Evolutionary conservation across 129 eudicot genomes (phyloP).

Genomic region (Escallonia rubra): DNA sequence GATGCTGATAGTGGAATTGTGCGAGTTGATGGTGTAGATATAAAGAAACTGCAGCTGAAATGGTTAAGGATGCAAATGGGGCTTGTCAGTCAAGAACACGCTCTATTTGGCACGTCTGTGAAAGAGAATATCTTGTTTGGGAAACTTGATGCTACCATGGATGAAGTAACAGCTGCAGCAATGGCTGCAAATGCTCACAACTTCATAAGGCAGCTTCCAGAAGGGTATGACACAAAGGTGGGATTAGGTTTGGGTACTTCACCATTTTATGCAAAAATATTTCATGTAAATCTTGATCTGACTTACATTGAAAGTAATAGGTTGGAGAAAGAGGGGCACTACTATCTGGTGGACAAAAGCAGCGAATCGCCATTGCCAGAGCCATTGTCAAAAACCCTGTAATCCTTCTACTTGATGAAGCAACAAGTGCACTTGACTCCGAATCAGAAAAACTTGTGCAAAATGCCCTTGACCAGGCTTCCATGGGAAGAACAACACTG

Average conservation of each 20-base stretch:
- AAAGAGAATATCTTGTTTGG: slow-evolving; percentile 85
- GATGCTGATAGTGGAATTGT: slow-evolving; percentile 56
- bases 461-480: slow-evolving; percentile 90
- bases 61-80: slow-evolving; percentile 93
- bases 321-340: slow-evolving; percentile 94
- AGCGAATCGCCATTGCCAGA: slow-evolving; percentile 82
- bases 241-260: neutral
- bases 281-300: too few species aligned
- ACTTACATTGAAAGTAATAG: slow-evolving; percentile 14
- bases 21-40: slow-evolving; percentile 70
- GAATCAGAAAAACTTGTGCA: slow-evolving; percentile 92
- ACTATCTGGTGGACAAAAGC: slow-evolving; percentile 96
- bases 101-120: slow-evolving; percentile 86
- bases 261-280: too few species aligned
- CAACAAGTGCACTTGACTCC: slow-evolving; percentile 94
- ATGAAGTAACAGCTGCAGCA: slow-evolving; percentile 79
- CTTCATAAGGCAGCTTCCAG: slow-evolving; percentile 80
- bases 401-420: slow-evolving; percentile 93
- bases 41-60: slow-evolving; percentile 58
- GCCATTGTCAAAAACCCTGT: slow-evolving; percentile 86
- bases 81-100: slow-evolving; percentile 92
- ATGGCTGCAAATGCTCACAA: slow-evolving; percentile 93
- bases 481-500: slow-evolving; percentile 89
- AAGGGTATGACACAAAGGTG: slow-evolving; percentile 94
- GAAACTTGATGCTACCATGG: slow-evolving; percentile 81